Conservation (phyloP, 441 rosid genomes). For the Jatropha multifida region DNA sequence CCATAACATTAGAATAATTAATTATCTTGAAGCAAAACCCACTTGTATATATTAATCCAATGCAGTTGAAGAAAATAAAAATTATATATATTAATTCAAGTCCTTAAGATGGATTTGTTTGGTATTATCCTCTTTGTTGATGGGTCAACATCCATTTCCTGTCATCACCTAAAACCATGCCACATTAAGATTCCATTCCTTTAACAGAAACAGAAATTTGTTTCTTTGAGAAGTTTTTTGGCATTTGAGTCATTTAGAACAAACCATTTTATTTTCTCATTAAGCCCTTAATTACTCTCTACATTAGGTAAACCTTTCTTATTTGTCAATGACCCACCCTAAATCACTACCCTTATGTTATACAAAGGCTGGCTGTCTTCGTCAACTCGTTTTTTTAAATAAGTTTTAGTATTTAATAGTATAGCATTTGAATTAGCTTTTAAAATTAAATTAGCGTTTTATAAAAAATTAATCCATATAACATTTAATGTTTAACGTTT, state of each 20-base stretch:
- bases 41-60: slow-evolving; percentile 31
- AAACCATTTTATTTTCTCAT: slow-evolving; percentile 22
- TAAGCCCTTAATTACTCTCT: slow-evolving; percentile 12
- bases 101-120: slow-evolving; percentile 61
- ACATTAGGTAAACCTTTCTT: slow-evolving; percentile 25
- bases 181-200: slow-evolving; percentile 76
- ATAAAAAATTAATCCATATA: too few species aligned
- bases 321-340: slow-evolving; percentile 15
- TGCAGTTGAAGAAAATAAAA: not conserved
- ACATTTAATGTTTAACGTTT: too few species aligned
- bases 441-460: too few species aligned
- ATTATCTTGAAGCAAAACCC: slow-evolving; percentile 32
- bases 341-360: slow-evolving; percentile 15
- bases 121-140: slow-evolving; percentile 91
- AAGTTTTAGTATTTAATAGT: too few species aligned
- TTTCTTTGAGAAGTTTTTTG: slow-evolving; percentile 17
- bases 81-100: slow-evolving; percentile 14
- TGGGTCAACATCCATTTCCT: slow-evolving; percentile 87
- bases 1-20: slow-evolving; percentile 37
- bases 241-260: slow-evolving; percentile 13
- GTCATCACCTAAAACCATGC: slow-evolving; percentile 94
- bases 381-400: too few species aligned
- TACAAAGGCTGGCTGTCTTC: not conserved
- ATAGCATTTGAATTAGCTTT: too few species aligned
- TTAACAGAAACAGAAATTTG: slow-evolving; percentile 51